Evolutionary conservation across 441 rosid species (phyloP), one percentile per base, ranked within the genome.

Genomic region (Syzygium malaccense): DNA sequence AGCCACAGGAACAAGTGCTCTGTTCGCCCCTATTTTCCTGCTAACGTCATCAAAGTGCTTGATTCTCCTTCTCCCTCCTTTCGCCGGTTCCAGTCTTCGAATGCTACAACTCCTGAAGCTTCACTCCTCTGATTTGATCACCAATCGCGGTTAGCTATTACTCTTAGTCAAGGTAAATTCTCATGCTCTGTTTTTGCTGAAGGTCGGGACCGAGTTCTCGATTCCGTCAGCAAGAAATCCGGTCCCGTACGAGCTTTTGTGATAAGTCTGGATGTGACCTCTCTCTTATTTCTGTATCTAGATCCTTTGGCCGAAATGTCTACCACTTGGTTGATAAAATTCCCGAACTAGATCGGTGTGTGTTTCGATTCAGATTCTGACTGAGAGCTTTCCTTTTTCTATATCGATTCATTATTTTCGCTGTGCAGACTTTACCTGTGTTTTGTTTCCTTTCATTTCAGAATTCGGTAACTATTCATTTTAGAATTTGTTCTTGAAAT

Each of bases 361-460:
- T 23, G 14, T 56, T 25, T 23, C 3, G 6, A 10, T 25, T 57
- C 62, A 4, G 6, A 57, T 25, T 26, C 7, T 57, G 3, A 25
- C 12, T 0, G 30, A 57, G n/a, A 26, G 64, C 30, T 58, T 58
- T 6, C 15, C 64, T 26, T 58, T 58, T 4, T 14, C 30, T 26
- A 10, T 3, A 26, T 58, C 0, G 3, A 57, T 57, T 10, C 60
- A 56, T 56, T 56, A 56, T 4, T 23, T 56, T 56, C 4, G 13
- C 8, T 9, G 28, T 23, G 10, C 4, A 23, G 5, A 56, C 28
- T 56, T 41, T 41, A 6, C 45, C 8, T 23, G 3, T 57, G 5
- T 26, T 57, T 26, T 0, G 0, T 26, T 57, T 57, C 30, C 7
- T 0, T 37, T 55, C 58, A 20, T 55, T 55, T 9, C 58, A 20